Evolutionary conservation across 2,329 filamentous ascomycete species (phyloP).

Genomic region (Venturia nashicola): DNA sequence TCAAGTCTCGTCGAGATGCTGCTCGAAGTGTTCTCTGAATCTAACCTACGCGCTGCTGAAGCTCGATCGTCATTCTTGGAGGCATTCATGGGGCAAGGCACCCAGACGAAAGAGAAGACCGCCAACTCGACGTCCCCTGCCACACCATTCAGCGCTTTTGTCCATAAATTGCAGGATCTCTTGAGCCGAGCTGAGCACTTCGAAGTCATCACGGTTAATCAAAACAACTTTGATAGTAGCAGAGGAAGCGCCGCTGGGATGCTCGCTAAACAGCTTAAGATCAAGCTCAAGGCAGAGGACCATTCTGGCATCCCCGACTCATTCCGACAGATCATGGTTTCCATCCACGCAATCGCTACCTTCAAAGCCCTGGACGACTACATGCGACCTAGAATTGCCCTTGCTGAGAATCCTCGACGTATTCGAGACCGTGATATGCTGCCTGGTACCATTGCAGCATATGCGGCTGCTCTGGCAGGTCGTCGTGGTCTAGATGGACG

Average conservation of each 20-base stretch:
- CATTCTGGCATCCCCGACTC: slow-evolving; percentile 77
- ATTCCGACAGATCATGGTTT: slow-evolving; percentile 94
- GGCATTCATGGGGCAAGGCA: slow-evolving; percentile 73
- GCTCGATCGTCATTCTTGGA: slow-evolving; percentile 78
- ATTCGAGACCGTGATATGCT: slow-evolving; percentile 44
- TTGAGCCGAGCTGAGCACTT: slow-evolving; percentile 96
- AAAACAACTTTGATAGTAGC: slow-evolving; percentile 81
- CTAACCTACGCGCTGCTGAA: slow-evolving; percentile 39
- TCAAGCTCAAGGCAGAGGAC: slow-evolving; percentile 81
- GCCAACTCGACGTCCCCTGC: slow-evolving; percentile 55
- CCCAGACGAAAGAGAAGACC: slow-evolving; percentile 49
- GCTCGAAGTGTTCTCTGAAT: slow-evolving; percentile 68
- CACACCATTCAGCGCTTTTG: slow-evolving; percentile 80
- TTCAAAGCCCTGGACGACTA: slow-evolving; percentile 97
- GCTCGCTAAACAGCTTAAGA: slow-evolving; percentile 87
- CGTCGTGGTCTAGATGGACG: slow-evolving; percentile 20
- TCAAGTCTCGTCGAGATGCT: slow-evolving; percentile 81
- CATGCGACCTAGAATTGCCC: slow-evolving; percentile 72
- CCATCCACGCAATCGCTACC: slow-evolving; percentile 94
- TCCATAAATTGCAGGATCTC: slow-evolving; percentile 90
- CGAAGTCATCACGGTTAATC: slow-evolving; percentile 89
- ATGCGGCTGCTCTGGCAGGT: slow-evolving; percentile 60
- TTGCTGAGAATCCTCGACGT: slow-evolving; percentile 60
- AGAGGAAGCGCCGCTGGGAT: slow-evolving; percentile 87
- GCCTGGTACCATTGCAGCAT: slow-evolving; percentile 58